Evolutionary conservation across 768 basidiomycete genomes (phyloP).

Genomic region (Leucocoprinus birnbaumii): DNA sequence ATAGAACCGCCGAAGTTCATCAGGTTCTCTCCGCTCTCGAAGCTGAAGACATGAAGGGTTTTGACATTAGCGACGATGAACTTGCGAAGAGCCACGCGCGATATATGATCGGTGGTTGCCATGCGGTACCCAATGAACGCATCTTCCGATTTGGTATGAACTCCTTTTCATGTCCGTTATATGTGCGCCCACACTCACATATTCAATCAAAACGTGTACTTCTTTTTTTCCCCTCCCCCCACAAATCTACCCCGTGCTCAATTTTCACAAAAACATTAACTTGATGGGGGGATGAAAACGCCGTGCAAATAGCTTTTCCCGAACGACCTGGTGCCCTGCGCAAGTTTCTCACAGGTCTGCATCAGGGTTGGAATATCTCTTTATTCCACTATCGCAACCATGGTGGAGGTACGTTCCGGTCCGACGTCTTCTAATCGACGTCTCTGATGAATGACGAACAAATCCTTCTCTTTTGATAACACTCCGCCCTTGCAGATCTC

Average conservation of each 20-base stretch:
- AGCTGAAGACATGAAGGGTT: conserved; percentile 71
- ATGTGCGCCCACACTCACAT: too few relatives aligned
- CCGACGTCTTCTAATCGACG: background rate
- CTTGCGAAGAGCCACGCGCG: conserved; percentile 92
- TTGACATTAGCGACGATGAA: conserved; percentile 93
- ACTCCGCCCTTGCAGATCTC: conserved; percentile 52
- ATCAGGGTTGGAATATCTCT: conserved; percentile 89
- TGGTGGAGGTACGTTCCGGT: conserved; percentile 72
- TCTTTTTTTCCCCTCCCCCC: background rate
- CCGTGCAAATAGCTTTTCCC: conserved; percentile 72
- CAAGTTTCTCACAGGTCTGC: conserved; percentile 83
- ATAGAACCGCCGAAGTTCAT: conserved; percentile 58
- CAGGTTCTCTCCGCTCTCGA: conserved; percentile 64
- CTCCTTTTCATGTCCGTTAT: background rate
- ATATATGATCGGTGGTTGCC: conserved; percentile 91
- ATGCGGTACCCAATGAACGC: conserved; percentile 77
- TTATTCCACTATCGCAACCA: conserved; percentile 98
- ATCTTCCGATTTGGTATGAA: conserved; percentile 90
- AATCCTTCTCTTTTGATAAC: background rate
- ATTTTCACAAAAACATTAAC: too few relatives aligned
- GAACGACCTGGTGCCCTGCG: conserved; percentile 90
- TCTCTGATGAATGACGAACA: background rate
- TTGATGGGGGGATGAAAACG: background rate
- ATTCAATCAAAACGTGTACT: too few relatives aligned
- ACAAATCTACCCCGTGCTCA: conserved; percentile 1